phyloP scores from a whole-genome alignment of 1,284 basidiomycete species.

The Ganoderma leucocontextum region DNA sequence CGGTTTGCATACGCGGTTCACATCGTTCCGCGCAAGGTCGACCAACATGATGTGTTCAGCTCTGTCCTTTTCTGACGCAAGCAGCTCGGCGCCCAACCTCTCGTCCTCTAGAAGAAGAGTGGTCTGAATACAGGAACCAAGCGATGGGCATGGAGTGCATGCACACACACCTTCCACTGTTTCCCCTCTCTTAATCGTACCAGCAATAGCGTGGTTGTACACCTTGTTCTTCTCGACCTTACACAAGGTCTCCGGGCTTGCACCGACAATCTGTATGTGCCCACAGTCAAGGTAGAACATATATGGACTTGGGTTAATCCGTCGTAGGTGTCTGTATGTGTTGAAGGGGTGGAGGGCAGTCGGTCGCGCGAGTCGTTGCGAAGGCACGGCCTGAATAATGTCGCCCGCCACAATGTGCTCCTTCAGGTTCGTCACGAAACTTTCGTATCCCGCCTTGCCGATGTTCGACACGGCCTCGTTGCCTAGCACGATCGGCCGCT shows the following conservation, averaged over 20 bases:
- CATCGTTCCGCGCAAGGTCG: conserved; percentile 98
- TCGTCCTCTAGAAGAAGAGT: conserved; percentile 78
- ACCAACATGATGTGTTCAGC: conserved; percentile 99
- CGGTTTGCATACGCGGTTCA: conserved; percentile 96
- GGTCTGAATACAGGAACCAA: neutral
- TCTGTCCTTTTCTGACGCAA: conserved; percentile 91
- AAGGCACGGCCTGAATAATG: conserved; percentile 99
- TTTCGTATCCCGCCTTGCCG: conserved; percentile 92
- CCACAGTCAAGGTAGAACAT: conserved; percentile 99
- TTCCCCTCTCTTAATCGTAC: conserved; percentile 91
- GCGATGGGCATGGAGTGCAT: conserved; percentile 13
- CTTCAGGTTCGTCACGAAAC: conserved; percentile 92
- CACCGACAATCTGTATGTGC: conserved; percentile 93
- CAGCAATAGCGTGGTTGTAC: conserved; percentile 98
- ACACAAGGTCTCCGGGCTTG: conserved; percentile 97
- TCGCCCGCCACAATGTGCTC: conserved; percentile 96
- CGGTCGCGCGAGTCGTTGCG: conserved; percentile 87
- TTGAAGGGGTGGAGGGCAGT: conserved; percentile 97
- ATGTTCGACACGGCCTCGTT: conserved; percentile 87
- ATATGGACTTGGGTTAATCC: conserved; percentile 97
- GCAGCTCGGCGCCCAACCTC: conserved; percentile 75
- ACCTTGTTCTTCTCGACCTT: conserved; percentile 95
- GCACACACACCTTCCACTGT: conserved; percentile 78
- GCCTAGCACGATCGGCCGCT: conserved; percentile 76
- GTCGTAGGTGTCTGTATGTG: conserved; percentile 91